Percentiles rank a stretch among this genome's conserved stretches.
phyloP scores from a whole-genome alignment of 495 filamentous ascomycete species.

The Astrothelium macrocarpum region DNA sequence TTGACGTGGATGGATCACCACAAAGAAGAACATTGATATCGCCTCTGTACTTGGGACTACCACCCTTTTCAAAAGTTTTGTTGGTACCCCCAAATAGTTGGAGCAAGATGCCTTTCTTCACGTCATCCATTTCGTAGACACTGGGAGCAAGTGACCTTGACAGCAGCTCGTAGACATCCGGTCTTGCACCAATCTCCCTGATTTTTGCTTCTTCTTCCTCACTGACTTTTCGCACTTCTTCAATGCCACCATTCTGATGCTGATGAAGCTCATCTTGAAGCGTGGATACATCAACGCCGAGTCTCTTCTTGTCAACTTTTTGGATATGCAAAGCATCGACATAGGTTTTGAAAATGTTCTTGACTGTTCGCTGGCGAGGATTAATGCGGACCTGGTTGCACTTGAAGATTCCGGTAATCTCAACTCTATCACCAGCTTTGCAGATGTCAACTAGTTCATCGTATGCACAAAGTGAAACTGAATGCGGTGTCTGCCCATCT shows the following conservation, averaged over 20 bases:
- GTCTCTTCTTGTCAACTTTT: constrained; percentile 86
- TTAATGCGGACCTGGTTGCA: constrained; percentile 93
- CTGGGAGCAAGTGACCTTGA: constrained; percentile 87
- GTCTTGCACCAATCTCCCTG: constrained; percentile 63
- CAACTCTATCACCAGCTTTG: constrained; percentile 92
- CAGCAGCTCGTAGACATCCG: constrained; percentile 90
- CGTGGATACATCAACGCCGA: constrained; percentile 86
- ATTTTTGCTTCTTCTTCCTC: constrained; percentile 93
- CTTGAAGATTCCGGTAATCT: constrained; percentile 94
- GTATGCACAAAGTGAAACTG: constrained; percentile 91
- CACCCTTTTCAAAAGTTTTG: constrained; percentile 94
- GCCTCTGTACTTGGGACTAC: constrained; percentile 87
- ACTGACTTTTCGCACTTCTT: constrained; percentile 70
- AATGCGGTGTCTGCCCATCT: constrained; percentile 95
- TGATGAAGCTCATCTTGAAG: constrained; percentile 76
- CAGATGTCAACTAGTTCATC: constrained; percentile 96
- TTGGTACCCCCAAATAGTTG: constrained; percentile 98
- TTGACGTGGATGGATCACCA: constrained; percentile 91
- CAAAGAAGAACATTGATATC: constrained; percentile 97
- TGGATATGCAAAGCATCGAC: constrained; percentile 92
- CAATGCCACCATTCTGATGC: constrained; percentile 61
- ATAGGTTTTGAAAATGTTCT: constrained; percentile 94
- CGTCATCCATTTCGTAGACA: constrained; percentile 96
- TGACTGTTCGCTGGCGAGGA: constrained; percentile 82
- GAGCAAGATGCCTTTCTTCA: constrained; percentile 94